Percentiles rank a stretch among this genome's conserved stretches.
These are phyloP conservation scores for Artemisia argyi DNA, from an alignment of 129 eudicot genomes.

Conservation along the genomic window DNA sequence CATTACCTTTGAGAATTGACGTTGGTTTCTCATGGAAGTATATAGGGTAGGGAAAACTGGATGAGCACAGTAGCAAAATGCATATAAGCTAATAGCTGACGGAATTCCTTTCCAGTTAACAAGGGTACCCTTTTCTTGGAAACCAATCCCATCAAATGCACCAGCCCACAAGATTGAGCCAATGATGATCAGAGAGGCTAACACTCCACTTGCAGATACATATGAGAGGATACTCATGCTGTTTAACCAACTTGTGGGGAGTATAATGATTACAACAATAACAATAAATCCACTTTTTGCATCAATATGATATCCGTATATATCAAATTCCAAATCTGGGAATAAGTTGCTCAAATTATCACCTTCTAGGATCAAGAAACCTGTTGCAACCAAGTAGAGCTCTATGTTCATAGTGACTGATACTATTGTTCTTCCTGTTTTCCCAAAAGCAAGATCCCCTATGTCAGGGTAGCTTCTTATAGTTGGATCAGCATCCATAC, in stretches of 20 bases:
- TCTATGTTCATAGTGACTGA: conserved; percentile 37
- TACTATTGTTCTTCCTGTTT: conserved; percentile 28
- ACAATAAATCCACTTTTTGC: conserved; percentile 33
- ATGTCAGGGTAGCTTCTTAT: conserved; percentile 47
- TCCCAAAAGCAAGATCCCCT: conserved; percentile 41
- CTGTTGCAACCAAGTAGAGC: conserved; percentile 43
- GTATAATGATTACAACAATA: conserved; percentile 23
- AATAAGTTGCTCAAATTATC: conserved; percentile 34
- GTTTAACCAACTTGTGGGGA: conserved; percentile 42
- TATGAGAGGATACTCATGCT: conserved; percentile 36
- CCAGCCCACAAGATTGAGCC: conserved; percentile 36
- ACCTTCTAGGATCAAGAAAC: conserved; percentile 44
- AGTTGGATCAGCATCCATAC: conserved; percentile 43
- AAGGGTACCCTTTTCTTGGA: conserved; percentile 26
- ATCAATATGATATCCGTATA: conserved; percentile 22
- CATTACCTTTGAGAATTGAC: conserved; percentile 65
- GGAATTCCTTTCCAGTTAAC: conserved; percentile 37
- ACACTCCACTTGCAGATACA: conserved; percentile 39
- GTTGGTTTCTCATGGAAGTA: conserved; percentile 61
- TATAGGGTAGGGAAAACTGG: conserved; percentile 84
- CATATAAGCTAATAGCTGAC: conserved; percentile 59
- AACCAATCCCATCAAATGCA: conserved; percentile 35
- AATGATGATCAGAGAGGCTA: conserved; percentile 36
- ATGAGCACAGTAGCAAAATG: conserved; percentile 87
- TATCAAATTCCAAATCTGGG: conserved; percentile 27